These are phyloP conservation scores for Eucalyptus cloeziana DNA, from an alignment of 345 rosid species.

Conservation along the genomic window DNA sequence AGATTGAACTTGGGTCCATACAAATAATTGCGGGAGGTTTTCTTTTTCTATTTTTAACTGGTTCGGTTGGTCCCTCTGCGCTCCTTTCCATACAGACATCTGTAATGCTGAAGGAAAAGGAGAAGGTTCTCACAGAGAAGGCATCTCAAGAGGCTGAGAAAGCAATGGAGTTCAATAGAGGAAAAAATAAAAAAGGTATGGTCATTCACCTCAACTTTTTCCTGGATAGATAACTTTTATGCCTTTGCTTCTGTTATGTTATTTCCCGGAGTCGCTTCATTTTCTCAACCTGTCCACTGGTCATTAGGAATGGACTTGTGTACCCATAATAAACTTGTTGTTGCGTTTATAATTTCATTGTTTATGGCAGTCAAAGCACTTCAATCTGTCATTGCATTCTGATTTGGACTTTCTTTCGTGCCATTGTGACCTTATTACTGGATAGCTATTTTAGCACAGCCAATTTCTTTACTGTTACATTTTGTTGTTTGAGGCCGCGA, in stretches of 20 bases:
- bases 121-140: conserved; percentile 44
- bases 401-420: no score
- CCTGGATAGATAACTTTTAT: neutral
- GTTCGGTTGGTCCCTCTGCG: neutral
- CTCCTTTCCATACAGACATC: conserved; percentile 35
- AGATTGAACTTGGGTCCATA: no score
- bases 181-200: conserved; percentile 67
- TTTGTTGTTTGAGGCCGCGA: no score
- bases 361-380: no score
- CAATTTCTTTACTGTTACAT: no score
- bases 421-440: no score
- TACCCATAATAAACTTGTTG: neutral
- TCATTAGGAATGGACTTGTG: neutral
- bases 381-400: no score
- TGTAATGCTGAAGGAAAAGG: conserved; percentile 93
- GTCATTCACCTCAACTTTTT: neutral
- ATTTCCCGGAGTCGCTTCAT: neutral
- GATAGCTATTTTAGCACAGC: no score
- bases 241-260: neutral
- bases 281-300: neutral
- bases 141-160: conserved; percentile 68
- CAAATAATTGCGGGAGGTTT: neutral
- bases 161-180: conserved; percentile 51
- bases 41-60: no score
- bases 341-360: no score